Conservation (phyloP, 805 yeast genomes). For the Kodamaea neixiangensis region DNA sequence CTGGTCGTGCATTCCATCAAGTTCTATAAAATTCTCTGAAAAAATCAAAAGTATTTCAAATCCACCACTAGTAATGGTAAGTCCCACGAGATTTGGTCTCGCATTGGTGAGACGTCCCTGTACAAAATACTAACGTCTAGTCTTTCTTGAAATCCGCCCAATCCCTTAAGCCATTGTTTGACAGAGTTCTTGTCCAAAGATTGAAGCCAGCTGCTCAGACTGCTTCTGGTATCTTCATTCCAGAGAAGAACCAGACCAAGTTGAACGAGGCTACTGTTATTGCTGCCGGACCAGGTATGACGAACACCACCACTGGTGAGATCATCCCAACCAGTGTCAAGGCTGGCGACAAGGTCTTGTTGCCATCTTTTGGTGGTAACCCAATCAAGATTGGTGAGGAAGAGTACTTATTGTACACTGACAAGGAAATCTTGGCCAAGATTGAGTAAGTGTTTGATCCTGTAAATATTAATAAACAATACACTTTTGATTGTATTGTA, state of each 20-base stretch:
- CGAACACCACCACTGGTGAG: conserved; percentile 70
- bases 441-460: conserved; percentile 43
- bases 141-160: conserved; percentile 79
- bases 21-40: conserved; percentile 3
- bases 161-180: conserved; percentile 87
- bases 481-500: neutral
- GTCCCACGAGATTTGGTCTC: neutral
- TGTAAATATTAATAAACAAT: conserved; percentile 7
- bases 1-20: conserved; percentile 7
- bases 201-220: conserved; percentile 89
- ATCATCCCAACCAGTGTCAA: conserved; percentile 71
- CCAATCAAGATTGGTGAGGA: conserved; percentile 86
- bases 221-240: conserved; percentile 88
- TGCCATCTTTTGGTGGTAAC: conserved; percentile 94
- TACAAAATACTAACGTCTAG: conserved; percentile 20
- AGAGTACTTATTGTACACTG: conserved; percentile 81
- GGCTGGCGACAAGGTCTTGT: conserved; percentile 91
- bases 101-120: neutral
- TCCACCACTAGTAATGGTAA: neutral
- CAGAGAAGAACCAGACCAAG: conserved; percentile 95
- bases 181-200: conserved; percentile 95
- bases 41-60: neutral
- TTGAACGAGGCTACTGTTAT: conserved; percentile 88
- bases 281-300: conserved; percentile 93
- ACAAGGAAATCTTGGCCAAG: conserved; percentile 93